These are phyloP conservation scores for Colletotrichum somersetense DNA, from an alignment of 2,329 filamentous ascomycete species.

Conservation along the genomic window DNA sequence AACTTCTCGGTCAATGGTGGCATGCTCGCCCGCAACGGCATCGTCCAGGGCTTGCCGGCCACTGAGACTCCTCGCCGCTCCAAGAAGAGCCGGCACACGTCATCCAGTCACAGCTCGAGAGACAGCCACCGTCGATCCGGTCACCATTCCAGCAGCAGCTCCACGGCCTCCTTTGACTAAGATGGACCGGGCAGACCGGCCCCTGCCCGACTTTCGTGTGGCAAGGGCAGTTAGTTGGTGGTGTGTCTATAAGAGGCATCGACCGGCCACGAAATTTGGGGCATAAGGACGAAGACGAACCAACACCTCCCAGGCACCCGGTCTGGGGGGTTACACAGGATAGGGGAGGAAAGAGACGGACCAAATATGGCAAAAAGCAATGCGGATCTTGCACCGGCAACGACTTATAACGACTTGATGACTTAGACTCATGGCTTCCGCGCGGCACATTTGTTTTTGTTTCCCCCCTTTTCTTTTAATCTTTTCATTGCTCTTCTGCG, in stretches of 20 bases:
- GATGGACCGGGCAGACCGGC: conserved; percentile 18
- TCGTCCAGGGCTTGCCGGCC: conserved; percentile 74
- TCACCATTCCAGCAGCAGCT: conserved; percentile 73
- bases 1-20: conserved; percentile 98
- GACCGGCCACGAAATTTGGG: conserved; percentile 54
- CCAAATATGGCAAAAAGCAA: conserved; percentile 40
- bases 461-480: background rate
- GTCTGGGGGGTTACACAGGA: background rate
- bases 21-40: conserved; percentile 80
- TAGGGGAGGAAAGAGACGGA: background rate
- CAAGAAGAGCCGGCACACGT: conserved; percentile 64
- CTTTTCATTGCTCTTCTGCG: conserved; percentile 3
- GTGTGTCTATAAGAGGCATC: conserved; percentile 50
- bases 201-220: conserved; percentile 33
- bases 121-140: conserved; percentile 64
- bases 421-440: conserved; percentile 42
- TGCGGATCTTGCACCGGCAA: conserved; percentile 44
- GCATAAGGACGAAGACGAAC: conserved; percentile 43
- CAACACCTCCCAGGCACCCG: background rate
- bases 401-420: conserved; percentile 44
- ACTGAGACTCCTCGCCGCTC: conserved; percentile 64
- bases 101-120: conserved; percentile 54
- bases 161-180: conserved; percentile 69
- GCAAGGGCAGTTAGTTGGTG: conserved; percentile 23
- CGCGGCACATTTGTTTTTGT: conserved; percentile 40